A percentile compares a stretch with the other conserved stretches of the same genome.
Conservation (phyloP, 2,329 filamentous ascomycete genomes). For the Chaetomium sp. region DNA sequence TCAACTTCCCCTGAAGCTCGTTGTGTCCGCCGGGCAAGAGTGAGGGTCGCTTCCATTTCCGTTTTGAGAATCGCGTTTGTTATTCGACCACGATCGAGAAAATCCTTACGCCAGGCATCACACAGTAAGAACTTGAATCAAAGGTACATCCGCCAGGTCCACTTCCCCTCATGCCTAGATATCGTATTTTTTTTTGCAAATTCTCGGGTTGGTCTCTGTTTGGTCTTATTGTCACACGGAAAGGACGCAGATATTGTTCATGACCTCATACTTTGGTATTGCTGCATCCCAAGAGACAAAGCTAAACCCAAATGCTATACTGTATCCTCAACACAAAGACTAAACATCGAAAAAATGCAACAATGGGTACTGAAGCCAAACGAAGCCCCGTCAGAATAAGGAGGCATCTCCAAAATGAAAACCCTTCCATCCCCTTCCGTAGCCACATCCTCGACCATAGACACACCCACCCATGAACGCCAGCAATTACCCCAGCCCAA, state of each 20-base stretch:
- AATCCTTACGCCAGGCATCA: too few species aligned
- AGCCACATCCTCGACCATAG: neutral
- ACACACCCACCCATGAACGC: slow-evolving; percentile 2
- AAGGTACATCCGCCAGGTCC: too few species aligned
- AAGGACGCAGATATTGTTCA: neutral
- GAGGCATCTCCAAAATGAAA: slow-evolving; percentile 2
- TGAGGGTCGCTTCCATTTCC: too few species aligned
- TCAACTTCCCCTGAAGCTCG: too few species aligned
- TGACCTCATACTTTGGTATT: slow-evolving; percentile 12
- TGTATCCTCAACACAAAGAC: slow-evolving; percentile 9
- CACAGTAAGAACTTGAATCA: too few species aligned
- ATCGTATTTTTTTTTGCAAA: too few species aligned
- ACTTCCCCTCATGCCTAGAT: too few species aligned
- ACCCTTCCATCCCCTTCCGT: neutral
- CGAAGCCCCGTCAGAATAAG: neutral
- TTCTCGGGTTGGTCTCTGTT: too few species aligned
- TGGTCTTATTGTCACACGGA: too few species aligned
- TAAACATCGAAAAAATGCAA: slow-evolving; percentile 8
- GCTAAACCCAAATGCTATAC: slow-evolving; percentile 11
- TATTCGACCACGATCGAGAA: too few species aligned
- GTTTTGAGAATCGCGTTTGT: too few species aligned
- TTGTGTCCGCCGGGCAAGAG: too few species aligned
- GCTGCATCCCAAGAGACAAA: slow-evolving; percentile 8
- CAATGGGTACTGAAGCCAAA: neutral
- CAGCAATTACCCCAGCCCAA: neutral